phyloP scores from a whole-genome alignment of 179 eudicot genomes.

The Drosera spatulata region DNA sequence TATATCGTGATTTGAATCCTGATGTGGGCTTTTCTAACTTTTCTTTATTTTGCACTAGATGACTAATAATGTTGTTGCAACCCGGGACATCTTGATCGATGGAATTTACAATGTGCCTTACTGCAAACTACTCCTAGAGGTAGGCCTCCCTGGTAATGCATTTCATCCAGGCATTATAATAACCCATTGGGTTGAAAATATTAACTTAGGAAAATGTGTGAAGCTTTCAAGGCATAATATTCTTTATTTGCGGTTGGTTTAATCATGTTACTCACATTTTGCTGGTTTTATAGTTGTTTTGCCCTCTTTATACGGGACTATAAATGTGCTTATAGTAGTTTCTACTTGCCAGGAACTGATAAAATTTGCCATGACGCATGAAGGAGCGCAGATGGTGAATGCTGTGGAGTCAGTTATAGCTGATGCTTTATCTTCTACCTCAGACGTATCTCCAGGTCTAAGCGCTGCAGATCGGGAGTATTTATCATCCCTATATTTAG shows the following conservation, averaged over 20 bases:
- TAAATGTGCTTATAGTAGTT: no score
- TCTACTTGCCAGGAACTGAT: slow-evolving; percentile 53
- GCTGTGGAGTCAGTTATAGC: slow-evolving; percentile 43
- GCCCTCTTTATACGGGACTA: no score
- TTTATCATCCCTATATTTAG: slow-evolving; percentile 59
- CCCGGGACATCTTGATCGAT: slow-evolving; percentile 47
- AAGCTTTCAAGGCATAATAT: no score
- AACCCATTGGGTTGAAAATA: no score
- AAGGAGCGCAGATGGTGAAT: slow-evolving; percentile 36
- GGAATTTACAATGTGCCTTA: slow-evolving; percentile 52
- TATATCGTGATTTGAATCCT: background rate
- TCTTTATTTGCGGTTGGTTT: no score
- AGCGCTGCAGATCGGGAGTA: slow-evolving; percentile 49
- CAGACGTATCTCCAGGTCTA: slow-evolving; percentile 36
- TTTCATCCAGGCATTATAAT: no score
- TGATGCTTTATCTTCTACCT: slow-evolving; percentile 32
- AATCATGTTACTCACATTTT: no score
- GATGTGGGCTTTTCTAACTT: slow-evolving; percentile 11
- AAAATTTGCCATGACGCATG: slow-evolving; percentile 56
- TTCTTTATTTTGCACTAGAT: slow-evolving; percentile 30
- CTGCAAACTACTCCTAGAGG: slow-evolving; percentile 68
- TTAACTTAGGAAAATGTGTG: no score
- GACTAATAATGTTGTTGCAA: slow-evolving; percentile 44
- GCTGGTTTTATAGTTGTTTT: no score
- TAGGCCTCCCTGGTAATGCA: slow-evolving; percentile 10